These are phyloP conservation scores for Agrocybe praecox DNA, from an alignment of 768 basidiomycete genomes.

Conservation along the genomic window DNA sequence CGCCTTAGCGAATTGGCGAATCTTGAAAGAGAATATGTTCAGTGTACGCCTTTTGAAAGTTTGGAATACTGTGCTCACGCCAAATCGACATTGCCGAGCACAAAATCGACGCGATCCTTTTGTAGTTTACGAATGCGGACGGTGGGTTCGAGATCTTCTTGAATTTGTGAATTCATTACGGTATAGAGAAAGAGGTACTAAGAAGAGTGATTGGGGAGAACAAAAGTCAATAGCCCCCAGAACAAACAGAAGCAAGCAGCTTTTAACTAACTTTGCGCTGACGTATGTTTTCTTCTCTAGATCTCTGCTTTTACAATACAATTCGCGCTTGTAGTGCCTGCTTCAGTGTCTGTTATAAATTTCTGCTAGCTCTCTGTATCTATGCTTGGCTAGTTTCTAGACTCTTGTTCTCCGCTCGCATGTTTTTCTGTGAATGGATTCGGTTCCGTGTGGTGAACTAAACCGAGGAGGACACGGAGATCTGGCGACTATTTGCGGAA, in stretches of 20 bases:
- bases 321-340: too few species aligned
- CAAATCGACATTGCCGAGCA: conserved; percentile 94
- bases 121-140: conserved; percentile 86
- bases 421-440: too few species aligned
- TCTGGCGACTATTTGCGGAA: conserved; percentile 23
- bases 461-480: background rate
- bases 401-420: too few species aligned
- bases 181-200: background rate
- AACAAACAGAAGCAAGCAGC: conserved; percentile 4
- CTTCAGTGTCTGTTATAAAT: too few species aligned
- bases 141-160: conserved; percentile 59
- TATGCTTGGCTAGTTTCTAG: too few species aligned
- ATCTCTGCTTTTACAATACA: too few species aligned
- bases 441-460: background rate
- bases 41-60: conserved; percentile 1
- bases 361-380: too few species aligned
- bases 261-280: too few species aligned
- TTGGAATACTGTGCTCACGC: conserved; percentile 59
- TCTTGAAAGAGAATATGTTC: conserved; percentile 38
- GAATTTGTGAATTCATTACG: conserved; percentile 35
- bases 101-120: conserved; percentile 86
- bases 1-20: conserved; percentile 94
- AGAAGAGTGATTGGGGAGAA: too few species aligned
- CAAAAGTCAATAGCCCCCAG: conserved; percentile 6
- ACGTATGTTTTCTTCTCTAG: too few species aligned